Conservation (phyloP, 139 green algal genomes). For the Edaphochlamys debaryana region DNA sequence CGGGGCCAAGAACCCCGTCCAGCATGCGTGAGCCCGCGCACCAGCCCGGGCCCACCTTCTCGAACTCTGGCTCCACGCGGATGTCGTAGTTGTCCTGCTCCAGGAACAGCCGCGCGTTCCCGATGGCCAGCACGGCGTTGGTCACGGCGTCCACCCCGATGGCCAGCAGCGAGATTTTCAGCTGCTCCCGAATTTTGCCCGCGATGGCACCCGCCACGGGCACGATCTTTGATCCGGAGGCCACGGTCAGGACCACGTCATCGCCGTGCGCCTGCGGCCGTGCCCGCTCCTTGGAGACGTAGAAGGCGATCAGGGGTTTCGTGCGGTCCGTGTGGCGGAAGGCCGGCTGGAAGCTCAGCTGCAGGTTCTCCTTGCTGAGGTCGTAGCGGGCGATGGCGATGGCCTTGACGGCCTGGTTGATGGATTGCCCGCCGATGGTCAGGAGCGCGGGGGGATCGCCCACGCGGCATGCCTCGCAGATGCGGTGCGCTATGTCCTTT, state of each 20-base stretch:
- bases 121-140: conserved; percentile 66
- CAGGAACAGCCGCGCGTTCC: conserved; percentile 68
- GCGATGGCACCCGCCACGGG: conserved; percentile 48
- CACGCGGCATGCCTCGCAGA: conserved; percentile 5
- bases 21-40: no score
- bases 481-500: conserved; percentile 42
- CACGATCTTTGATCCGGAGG: conserved; percentile 27
- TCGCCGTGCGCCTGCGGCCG: conserved; percentile 10
- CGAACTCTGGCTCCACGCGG: conserved; percentile 52
- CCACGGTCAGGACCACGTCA: conserved; percentile 31
- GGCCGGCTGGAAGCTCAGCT: conserved; percentile 74
- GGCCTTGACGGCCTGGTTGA: conserved; percentile 68
- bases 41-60: no score
- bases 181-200: conserved; percentile 43
- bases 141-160: conserved; percentile 71
- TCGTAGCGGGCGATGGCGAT: conserved; percentile 56
- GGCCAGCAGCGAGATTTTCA: conserved; percentile 37
- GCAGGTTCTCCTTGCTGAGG: conserved; percentile 42
- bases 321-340: conserved; percentile 66
- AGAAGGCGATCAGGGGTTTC: conserved; percentile 69
- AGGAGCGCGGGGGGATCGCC: conserved; percentile 63
- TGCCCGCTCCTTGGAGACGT: conserved; percentile 54
- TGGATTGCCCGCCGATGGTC: conserved; percentile 61
- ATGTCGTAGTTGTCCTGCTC: conserved; percentile 66
- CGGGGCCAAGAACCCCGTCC: no score